These are phyloP conservation scores for Vachellia pachyceras DNA, from an alignment of 306 rosid species.

Conservation along the genomic window DNA sequence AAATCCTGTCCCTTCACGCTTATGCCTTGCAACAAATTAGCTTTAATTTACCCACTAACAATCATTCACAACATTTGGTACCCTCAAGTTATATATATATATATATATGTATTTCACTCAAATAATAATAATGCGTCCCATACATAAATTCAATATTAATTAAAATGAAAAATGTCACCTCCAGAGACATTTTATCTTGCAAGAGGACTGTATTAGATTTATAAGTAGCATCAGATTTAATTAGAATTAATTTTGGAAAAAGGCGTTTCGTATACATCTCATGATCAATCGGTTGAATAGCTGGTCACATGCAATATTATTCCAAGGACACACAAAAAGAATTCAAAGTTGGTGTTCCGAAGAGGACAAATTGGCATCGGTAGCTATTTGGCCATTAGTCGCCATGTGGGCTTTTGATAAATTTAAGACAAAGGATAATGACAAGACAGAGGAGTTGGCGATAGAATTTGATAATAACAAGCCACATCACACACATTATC, in stretches of 20 bases:
- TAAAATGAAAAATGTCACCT: too few relatives aligned
- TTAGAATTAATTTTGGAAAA: too few relatives aligned
- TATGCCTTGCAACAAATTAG: not conserved
- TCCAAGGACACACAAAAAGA: too few relatives aligned
- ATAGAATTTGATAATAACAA: constrained; percentile 13
- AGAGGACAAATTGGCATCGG: not conserved
- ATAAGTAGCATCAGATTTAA: too few relatives aligned
- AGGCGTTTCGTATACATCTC: not conserved
- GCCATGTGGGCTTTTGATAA: constrained; percentile 9
- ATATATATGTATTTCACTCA: too few relatives aligned
- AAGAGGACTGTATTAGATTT: too few relatives aligned
- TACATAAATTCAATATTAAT: too few relatives aligned
- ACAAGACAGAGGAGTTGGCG: constrained; percentile 36
- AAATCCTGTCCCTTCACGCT: not conserved
- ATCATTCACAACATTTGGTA: too few relatives aligned
- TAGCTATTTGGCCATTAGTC: not conserved
- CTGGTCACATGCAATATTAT: not conserved
- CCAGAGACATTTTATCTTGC: too few relatives aligned
- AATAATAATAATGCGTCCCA: too few relatives aligned
- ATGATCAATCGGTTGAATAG: not conserved
- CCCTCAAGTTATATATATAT: not conserved
- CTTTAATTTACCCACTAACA: not conserved
- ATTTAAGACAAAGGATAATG: too few relatives aligned
- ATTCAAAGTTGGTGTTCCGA: not conserved
- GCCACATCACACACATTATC: not conserved